Evolutionary conservation across 2,329 filamentous ascomycete species (phyloP), one percentile per base, ranked within the genome.

Genomic region (Teratosphaeria viscida): DNA sequence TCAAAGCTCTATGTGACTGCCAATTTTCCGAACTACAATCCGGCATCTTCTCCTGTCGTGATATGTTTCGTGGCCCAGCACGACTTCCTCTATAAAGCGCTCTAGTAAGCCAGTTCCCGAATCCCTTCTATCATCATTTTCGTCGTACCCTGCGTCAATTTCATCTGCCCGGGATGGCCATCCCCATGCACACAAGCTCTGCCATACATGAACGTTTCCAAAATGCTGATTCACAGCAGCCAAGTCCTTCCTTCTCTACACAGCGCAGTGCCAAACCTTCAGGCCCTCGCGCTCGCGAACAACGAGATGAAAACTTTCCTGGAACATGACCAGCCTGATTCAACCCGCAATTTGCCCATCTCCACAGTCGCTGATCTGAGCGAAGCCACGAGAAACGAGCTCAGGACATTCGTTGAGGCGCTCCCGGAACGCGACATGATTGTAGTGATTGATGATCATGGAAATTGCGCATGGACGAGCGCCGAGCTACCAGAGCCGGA

Each of bases 1-100:
- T 57, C 55, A 16, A 60, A 60, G 23, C 58, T 65, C n/a, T 57
- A 59, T 52, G 62, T 65, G 55, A 65, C 63, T 5, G 56, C 60
- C 7, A 62, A 62, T 37, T 65, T 58, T 54, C 43, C 47, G 39
- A 60, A 60, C 34, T 63, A 61, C 43, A 60, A 60, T 47, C 56
- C 60, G n/a, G 52, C 49, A 27, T 61, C 32, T 23, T 64, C 62
- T 32, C 62, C 57, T 26, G 54, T 64, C 23, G 27, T 64, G 3
- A 14, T 64, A 10, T 57, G 55, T 56, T 52, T 65, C 29, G 55
- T 62, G 16, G 37, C 58, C 26, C 35, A 47, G 14, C 29, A 59
- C 27, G 59, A 57, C 37, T 43, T 7, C 16, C 55, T 64, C 35
- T 63, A 64, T 63, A 59, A 55, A 52, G 57, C 59, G 37, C 19